phyloP scores from a whole-genome alignment of 2,329 filamentous ascomycete species.

The Venturia aucupariae region DNA sequence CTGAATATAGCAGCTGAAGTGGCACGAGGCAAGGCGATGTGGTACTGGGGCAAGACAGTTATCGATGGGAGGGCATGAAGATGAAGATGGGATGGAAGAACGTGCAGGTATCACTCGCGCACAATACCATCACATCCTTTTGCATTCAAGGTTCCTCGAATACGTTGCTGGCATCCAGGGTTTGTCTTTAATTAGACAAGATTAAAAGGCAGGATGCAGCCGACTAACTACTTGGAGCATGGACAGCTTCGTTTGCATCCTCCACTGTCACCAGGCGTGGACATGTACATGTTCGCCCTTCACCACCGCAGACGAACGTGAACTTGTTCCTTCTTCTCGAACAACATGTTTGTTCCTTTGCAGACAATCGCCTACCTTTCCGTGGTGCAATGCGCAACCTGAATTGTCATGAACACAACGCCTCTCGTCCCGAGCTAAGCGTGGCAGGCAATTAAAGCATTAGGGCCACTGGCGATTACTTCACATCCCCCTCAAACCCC shows the following conservation, averaged over 20 bases:
- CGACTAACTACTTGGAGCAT: background rate
- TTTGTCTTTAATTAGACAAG: background rate
- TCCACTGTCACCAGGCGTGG: too few species aligned
- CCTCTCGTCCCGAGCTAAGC: too few species aligned
- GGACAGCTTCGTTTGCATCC: background rate
- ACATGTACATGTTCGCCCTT: too few species aligned
- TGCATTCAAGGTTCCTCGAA: background rate
- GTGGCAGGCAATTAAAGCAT: background rate
- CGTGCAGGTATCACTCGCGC: background rate
- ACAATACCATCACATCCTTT: background rate
- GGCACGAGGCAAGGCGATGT: background rate
- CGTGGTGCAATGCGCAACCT: background rate
- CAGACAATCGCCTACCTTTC: background rate
- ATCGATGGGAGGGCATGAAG: background rate
- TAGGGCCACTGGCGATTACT: background rate
- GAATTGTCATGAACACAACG: background rate
- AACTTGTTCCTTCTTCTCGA: background rate
- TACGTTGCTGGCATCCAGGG: background rate
- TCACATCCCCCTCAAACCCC: background rate
- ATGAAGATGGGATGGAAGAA: background rate
- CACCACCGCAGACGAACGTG: background rate
- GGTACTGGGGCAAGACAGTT: background rate
- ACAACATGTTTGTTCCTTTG: background rate
- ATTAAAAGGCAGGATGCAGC: background rate
- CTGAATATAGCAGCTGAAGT: background rate